phyloP scores from a whole-genome alignment of 2,329 filamentous ascomycete genomes.

The Colletotrichum sojae region DNA sequence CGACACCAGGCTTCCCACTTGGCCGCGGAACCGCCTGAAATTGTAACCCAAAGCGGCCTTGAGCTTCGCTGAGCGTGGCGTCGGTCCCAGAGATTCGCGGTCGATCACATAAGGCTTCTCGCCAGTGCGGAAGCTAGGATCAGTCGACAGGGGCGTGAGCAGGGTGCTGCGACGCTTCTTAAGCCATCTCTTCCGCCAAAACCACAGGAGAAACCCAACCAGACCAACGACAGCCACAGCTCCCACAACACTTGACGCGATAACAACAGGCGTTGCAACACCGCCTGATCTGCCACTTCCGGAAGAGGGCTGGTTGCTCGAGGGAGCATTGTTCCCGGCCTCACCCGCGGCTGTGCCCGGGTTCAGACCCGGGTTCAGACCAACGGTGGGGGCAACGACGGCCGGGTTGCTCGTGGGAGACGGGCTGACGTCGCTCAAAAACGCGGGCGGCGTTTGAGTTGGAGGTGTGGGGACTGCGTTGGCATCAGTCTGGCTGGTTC shows the following conservation, averaged over 20 bases:
- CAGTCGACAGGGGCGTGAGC: constrained; percentile 62
- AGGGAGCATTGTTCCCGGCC: constrained; percentile 22
- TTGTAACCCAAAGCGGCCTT: constrained; percentile 56
- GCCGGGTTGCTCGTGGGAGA: constrained; percentile 25
- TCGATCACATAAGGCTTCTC: constrained; percentile 57
- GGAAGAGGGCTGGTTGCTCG: constrained; percentile 10
- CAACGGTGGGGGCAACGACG: constrained; percentile 11
- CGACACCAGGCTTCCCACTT: constrained; percentile 49
- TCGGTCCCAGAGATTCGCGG: constrained; percentile 64
- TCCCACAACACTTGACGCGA: constrained; percentile 68
- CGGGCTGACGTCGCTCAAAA: constrained; percentile 22
- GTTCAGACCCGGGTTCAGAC: constrained; percentile 30
- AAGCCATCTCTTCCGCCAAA: constrained; percentile 60
- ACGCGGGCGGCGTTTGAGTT: constrained; percentile 29
- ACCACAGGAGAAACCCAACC: constrained; percentile 65
- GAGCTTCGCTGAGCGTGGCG: constrained; percentile 58
- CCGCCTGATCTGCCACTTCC: constrained; percentile 44
- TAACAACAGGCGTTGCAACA: constrained; percentile 54
- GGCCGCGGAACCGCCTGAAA: constrained; percentile 52
- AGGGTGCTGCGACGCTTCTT: constrained; percentile 63
- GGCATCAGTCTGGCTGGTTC: constrained; percentile 55
- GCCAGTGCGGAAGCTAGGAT: constrained; percentile 47
- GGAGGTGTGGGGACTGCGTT: constrained; percentile 44
- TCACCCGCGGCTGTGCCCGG: constrained; percentile 37
- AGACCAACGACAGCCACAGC: constrained; percentile 62